phyloP scores from a whole-genome alignment of 2,329 filamentous ascomycete species.

The Meredithiella fracta region DNA sequence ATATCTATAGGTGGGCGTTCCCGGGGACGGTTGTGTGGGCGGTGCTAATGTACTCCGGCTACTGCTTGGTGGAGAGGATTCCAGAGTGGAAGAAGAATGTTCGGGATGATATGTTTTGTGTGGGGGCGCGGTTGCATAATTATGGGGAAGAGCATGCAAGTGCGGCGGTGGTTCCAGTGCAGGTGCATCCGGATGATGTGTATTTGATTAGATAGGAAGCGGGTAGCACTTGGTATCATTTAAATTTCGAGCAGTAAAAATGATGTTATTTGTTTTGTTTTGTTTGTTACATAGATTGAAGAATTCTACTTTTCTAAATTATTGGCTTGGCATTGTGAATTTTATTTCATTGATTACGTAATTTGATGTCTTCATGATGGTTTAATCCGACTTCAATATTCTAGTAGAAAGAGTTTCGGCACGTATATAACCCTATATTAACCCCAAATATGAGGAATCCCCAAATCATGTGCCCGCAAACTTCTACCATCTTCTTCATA shows the following conservation, averaged over 20 bases:
- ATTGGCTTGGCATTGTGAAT: no score
- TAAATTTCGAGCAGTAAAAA: no score
- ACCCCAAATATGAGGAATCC: not conserved
- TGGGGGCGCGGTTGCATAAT: constrained; percentile 88
- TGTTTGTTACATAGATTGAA: no score
- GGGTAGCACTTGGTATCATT: no score
- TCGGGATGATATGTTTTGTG: constrained; percentile 86
- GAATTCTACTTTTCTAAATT: not conserved
- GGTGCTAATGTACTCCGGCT: constrained; percentile 30
- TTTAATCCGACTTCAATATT: no score
- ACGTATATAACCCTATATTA: not conserved
- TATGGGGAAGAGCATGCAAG: constrained; percentile 38
- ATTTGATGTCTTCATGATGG: no score
- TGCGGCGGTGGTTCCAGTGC: not conserved
- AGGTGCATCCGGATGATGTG: not conserved
- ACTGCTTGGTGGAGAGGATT: constrained; percentile 29
- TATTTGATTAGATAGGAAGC: not conserved
- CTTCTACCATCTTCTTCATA: not conserved
- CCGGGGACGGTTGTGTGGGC: constrained; percentile 40
- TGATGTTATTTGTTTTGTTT: not conserved
- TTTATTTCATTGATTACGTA: no score
- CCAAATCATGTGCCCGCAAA: not conserved
- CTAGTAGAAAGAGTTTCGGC: not conserved
- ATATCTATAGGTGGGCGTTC: constrained; percentile 48
- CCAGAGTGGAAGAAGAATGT: constrained; percentile 58